Evolutionary conservation across 1,139 yeast species (phyloP).

Genomic region (Yamadazyma epiphylla): DNA sequence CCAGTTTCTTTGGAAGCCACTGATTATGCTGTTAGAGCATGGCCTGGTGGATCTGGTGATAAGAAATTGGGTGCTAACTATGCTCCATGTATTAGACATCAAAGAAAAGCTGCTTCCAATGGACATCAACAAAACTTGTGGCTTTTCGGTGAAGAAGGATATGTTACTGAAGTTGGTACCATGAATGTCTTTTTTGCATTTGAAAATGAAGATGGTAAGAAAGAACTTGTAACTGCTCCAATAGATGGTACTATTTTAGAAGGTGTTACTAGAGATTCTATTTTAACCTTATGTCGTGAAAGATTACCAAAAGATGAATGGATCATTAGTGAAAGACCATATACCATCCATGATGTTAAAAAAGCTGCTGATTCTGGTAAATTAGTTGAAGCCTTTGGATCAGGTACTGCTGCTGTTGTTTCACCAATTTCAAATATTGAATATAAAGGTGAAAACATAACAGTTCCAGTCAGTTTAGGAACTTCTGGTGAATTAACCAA

Average conservation of each 20-base stretch:
- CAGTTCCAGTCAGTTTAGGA: slow-evolving; percentile 76
- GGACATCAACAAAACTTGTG: slow-evolving; percentile 96
- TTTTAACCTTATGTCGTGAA: slow-evolving; percentile 70
- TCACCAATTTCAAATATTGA: slow-evolving; percentile 89
- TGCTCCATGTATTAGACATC: slow-evolving; percentile 92
- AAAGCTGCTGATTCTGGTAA: slow-evolving; percentile 77
- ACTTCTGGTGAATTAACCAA: slow-evolving; percentile 81
- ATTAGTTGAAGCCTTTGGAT: slow-evolving; percentile 90
- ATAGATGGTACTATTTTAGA: slow-evolving; percentile 94
- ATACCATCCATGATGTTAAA: slow-evolving; percentile 73
- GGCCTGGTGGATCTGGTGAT: slow-evolving; percentile 99
- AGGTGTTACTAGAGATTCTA: slow-evolving; percentile 94
- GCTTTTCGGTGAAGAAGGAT: slow-evolving; percentile 89
- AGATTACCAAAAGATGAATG: slow-evolving; percentile 71
- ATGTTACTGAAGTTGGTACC: slow-evolving; percentile 94
- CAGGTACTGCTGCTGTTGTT: slow-evolving; percentile 97
- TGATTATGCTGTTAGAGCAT: slow-evolving; percentile 91
- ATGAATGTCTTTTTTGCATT: slow-evolving; percentile 93
- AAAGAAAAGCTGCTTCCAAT: slow-evolving; percentile 76
- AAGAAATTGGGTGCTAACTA: slow-evolving; percentile 95
- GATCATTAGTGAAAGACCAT: slow-evolving; percentile 77
- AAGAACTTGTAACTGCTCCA: slow-evolving; percentile 94
- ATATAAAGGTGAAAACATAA: slow-evolving; percentile 66
- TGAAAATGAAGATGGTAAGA: slow-evolving; percentile 69
- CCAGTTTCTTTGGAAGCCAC: slow-evolving; percentile 94